Percentiles rank a stretch among this genome's conserved stretches.
Conservation (phyloP, 306 rosid species). For the Vigna unguiculata region DNA sequence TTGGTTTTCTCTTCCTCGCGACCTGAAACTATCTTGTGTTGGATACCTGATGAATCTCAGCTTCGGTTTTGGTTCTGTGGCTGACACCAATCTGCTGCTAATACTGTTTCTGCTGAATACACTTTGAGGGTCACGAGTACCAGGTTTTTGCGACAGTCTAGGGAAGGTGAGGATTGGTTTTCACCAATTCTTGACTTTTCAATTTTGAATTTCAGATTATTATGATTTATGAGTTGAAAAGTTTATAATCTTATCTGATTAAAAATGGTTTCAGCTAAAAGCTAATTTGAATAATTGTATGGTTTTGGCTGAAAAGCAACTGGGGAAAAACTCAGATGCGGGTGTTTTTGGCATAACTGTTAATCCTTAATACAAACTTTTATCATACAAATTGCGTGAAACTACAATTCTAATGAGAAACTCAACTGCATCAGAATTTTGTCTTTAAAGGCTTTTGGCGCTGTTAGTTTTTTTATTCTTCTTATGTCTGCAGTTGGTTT, state of each 20-base stretch:
- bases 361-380: background rate
- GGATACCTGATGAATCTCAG: conserved; percentile 22
- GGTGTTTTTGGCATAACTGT: background rate
- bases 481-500: conserved; percentile 4
- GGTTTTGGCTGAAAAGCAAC: background rate
- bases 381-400: background rate
- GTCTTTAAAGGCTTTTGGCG: background rate
- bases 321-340: background rate
- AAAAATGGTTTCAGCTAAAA: background rate
- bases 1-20: conserved; percentile 41
- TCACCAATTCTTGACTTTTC: background rate
- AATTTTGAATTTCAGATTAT: conserved; percentile 29
- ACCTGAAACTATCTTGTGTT: conserved; percentile 26
- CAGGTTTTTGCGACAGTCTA: conserved; percentile 22
- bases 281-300: background rate
- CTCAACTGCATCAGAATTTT: background rate
- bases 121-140: conserved; percentile 23
- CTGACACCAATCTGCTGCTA: background rate
- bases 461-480: conserved; percentile 23
- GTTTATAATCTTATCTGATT: conserved; percentile 17
- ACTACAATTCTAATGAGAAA: background rate
- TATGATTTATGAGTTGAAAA: conserved; percentile 33
- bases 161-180: conserved; percentile 24
- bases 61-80: conserved; percentile 45
- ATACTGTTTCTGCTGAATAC: conserved; percentile 42